Base-by-base conservation (phyloP, 495 filamentous ascomycete genomes). In the Oidiodendron maius region DNA sequence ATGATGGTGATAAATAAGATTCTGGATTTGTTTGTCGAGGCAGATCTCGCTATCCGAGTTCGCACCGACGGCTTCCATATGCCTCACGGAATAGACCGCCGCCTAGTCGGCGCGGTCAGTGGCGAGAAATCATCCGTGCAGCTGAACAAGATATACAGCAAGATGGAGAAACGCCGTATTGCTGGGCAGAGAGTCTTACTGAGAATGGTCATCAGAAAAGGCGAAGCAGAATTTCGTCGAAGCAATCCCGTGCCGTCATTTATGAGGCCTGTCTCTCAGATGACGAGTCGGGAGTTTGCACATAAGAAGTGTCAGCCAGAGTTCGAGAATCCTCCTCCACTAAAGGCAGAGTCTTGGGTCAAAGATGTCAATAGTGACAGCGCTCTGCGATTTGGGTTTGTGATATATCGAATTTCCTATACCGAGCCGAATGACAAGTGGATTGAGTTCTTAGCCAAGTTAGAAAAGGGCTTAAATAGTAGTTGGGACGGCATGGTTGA, bases 381-480 rank as follows among this genome's bases (percentile, higher is more conserved):
- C 10, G 26, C 22, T 21, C 22, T 41, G 16, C 30, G 15, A 44
- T 52, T 39, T 23, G 63, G 64, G 10, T 32, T 68, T 11, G 57
- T 58, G 1, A 53, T 64, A n/a, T 70, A 70, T 55, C 50, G 62
- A n/a, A 37, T 65, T 5, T 57, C 58, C 0, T 62, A 68, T 28
- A 37, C 36, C 12, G 55, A 63, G 24, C 57, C 23, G 10, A 61
- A 67, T 3, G 40, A 50, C 3, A 55, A 65, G 38, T 70, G 61
- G 65, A 13, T 18, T 1, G 48, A 23, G 2, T 61, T 65, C 16
- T 25, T 52, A 3, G n/a, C 51, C 15, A 59, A 58, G 34, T 11
- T 70, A 1, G 57, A 68, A 21, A 41, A 48, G 0, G 58, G 60
- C 34, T 37, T 64, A 2, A 53, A 56, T 0, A 53, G 60, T 28